Evolutionary conservation across 352 stramenopile genomes (phyloP), one percentile per base, ranked within the genome.

Genomic region (Nannochloropsis limnetica): DNA sequence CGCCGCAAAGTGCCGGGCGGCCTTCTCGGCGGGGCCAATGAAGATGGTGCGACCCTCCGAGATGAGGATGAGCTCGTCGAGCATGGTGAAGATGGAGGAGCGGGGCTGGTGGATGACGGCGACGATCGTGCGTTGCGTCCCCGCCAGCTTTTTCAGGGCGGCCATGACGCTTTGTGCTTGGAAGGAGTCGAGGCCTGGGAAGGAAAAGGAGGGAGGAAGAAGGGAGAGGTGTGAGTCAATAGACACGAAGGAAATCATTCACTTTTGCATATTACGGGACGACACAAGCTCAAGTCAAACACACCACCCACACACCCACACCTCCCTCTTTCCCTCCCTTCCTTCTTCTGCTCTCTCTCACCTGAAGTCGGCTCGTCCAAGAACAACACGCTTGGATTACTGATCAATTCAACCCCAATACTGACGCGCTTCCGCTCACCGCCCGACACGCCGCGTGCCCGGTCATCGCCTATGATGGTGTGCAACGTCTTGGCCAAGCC

Each of bases 381-480:
- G 43, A 95, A 93, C 25, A 90, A 74, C 9, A 83, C 81, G n/a
- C 88, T 92, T 11, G 92, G 92, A 83, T 92, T 92, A 9, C 89
- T 83, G 29, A 94, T 90, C 29, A 95, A 88, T 83, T 95, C 91
- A 0, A 94, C 90, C 80, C 91, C 92, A 80, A 96, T 95, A 5
- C 89, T 91, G 6, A 95, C 90, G 17, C 92, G 87, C 82, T 93
- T 93, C 22, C 92, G 90, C 86, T 96, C 90, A 69, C 92, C 90
- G 2, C 91, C 87, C 3, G 89, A 93, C 11, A 91, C 84, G 44
- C 88, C 88, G 11, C 88, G 82, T 67, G 69, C 37, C 14, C 69
- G 37, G n/a, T 87, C 84, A 27, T 86, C 86, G 15, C 84, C 84
- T 37, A 87, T 87, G 67, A 90, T 85, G 28, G 82, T 85, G 49